phyloP scores from a whole-genome alignment of 306 rosid genomes.

The Mimosa bimucronata region DNA sequence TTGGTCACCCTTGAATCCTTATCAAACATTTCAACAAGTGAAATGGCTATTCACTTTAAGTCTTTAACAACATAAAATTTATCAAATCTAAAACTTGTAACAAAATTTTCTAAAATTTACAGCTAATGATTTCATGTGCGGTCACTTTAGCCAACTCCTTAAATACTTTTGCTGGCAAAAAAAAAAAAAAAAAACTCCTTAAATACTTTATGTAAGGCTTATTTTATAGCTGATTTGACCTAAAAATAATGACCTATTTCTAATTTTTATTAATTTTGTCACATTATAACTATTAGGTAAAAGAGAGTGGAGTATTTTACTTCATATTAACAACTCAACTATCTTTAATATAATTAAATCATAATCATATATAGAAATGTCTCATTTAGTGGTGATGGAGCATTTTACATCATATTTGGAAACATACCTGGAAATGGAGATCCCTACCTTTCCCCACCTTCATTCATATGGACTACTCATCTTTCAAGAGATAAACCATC shows the following conservation, averaged over 20 bases:
- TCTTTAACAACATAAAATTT: not conserved
- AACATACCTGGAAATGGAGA: slow-evolving; percentile 37
- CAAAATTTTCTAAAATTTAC: not conserved
- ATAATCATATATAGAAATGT: too few relatives aligned
- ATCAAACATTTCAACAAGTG: not conserved
- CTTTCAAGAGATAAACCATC: slow-evolving; percentile 64
- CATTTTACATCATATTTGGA: slow-evolving; percentile 32
- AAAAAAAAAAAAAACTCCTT: too few relatives aligned
- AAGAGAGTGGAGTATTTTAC: too few relatives aligned
- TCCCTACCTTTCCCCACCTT: slow-evolving; percentile 41
- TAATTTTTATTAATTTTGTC: too few relatives aligned
- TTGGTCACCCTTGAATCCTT: not conserved
- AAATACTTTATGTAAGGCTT: too few relatives aligned
- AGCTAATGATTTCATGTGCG: not conserved
- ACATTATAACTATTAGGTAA: too few relatives aligned
- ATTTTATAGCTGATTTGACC: too few relatives aligned
- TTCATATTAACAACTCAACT: too few relatives aligned
- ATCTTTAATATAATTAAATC: too few relatives aligned
- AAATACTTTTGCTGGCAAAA: too few relatives aligned
- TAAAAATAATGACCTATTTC: too few relatives aligned
- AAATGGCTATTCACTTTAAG: not conserved
- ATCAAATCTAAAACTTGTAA: not conserved
- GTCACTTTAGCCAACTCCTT: not conserved
- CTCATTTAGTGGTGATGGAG: too few relatives aligned
- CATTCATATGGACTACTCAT: slow-evolving; percentile 43